Percentiles rank a stretch among this genome's conserved stretches.
phyloP scores from a whole-genome alignment of 1,139 yeast genomes.

The Taphrina deformans region DNA sequence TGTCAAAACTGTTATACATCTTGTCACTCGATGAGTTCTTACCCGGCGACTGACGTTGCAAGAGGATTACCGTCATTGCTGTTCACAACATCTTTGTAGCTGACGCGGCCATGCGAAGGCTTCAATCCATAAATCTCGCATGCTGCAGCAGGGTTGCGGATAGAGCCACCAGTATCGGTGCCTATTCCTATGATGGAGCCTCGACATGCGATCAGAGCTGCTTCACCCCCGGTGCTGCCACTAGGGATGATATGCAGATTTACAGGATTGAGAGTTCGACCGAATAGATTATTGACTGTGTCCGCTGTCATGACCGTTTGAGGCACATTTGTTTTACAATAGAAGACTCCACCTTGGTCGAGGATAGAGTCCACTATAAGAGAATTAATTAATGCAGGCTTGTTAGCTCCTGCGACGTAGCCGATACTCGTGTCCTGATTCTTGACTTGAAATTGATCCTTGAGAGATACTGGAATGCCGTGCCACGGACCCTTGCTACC shows the following conservation, averaged over 20 bases:
- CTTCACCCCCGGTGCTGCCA: slow-evolving; percentile 64
- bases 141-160: slow-evolving; percentile 56
- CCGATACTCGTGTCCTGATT: slow-evolving; percentile 59
- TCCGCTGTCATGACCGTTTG: slow-evolving; percentile 53
- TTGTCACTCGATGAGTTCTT: neutral
- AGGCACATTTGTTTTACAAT: slow-evolving; percentile 58
- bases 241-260: slow-evolving; percentile 54
- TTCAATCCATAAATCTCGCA: slow-evolving; percentile 45
- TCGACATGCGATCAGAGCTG: slow-evolving; percentile 51
- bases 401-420: slow-evolving; percentile 49
- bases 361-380: slow-evolving; percentile 47
- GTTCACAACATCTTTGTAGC: slow-evolving; percentile 39
- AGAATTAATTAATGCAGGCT: slow-evolving; percentile 46
- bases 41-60: slow-evolving; percentile 12
- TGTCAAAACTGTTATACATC: neutral
- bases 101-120: slow-evolving; percentile 53
- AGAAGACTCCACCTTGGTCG: slow-evolving; percentile 64
- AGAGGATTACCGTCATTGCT: slow-evolving; percentile 15
- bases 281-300: slow-evolving; percentile 45
- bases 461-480: slow-evolving; percentile 72
- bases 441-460: slow-evolving; percentile 49
- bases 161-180: slow-evolving; percentile 63
- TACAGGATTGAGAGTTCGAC: slow-evolving; percentile 52
- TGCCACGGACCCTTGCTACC: slow-evolving; percentile 55
- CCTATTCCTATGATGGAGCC: slow-evolving; percentile 57